phyloP scores from a whole-genome alignment of 2,329 filamentous ascomycete species.

The Coniochaeta prunicola region DNA sequence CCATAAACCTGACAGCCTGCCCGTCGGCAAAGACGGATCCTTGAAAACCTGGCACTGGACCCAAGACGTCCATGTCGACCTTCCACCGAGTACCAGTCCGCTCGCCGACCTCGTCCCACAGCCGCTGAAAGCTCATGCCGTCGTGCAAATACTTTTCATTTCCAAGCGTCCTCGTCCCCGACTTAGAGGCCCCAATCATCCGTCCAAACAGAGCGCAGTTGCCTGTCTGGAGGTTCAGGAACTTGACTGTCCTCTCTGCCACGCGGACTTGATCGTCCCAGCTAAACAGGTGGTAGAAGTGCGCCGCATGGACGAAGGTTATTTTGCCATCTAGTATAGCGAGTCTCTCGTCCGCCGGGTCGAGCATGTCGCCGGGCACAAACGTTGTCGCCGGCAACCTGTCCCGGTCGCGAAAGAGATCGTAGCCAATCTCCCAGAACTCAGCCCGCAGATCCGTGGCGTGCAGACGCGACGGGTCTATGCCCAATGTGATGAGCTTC shows the following conservation, averaged over 20 bases:
- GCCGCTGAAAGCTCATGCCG: conserved; percentile 28
- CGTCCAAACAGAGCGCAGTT: conserved; percentile 17
- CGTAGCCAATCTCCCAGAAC: conserved; percentile 23
- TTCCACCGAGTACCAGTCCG: conserved; percentile 18
- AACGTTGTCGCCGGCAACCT: conserved; percentile 9
- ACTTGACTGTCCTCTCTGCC: conserved; percentile 13
- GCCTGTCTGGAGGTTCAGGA: conserved; percentile 11
- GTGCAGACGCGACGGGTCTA: conserved; percentile 24
- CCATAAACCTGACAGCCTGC: not conserved
- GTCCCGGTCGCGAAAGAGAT: conserved; percentile 21
- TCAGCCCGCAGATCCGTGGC: conserved; percentile 26
- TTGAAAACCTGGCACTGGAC: not conserved
- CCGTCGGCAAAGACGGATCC: not conserved
- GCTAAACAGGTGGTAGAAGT: conserved; percentile 21
- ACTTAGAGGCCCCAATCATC: conserved; percentile 17
- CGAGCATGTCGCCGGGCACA: conserved; percentile 16
- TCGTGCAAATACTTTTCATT: conserved; percentile 3
- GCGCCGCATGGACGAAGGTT: conserved; percentile 18
- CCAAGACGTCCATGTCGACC: conserved; percentile 4
- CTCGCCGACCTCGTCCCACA: conserved; percentile 29
- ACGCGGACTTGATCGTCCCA: conserved; percentile 15
- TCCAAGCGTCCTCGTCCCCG: not conserved
- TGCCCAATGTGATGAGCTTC: conserved; percentile 28
- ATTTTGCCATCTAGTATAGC: conserved; percentile 12
- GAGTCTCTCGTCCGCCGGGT: conserved; percentile 7